Evolutionary conservation across 257 asterid species (phyloP).

Genomic region (Solanum neorickii): DNA sequence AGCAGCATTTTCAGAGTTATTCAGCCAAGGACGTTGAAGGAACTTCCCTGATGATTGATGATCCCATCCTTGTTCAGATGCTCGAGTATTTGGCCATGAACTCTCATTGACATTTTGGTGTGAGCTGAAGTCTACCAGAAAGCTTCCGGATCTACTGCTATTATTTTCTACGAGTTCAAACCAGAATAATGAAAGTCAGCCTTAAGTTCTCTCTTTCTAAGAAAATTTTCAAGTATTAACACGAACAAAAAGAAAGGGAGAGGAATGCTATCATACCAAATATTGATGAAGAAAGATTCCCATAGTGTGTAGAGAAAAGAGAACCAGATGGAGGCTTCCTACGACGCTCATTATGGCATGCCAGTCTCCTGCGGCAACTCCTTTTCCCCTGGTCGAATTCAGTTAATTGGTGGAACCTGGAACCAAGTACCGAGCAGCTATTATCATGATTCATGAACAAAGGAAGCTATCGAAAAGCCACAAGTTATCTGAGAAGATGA

Average conservation of each 20-base stretch:
- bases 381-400: constrained; percentile 92
- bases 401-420: constrained; percentile 77
- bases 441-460: background rate
- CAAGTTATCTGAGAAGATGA: background rate
- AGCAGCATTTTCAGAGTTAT: constrained; percentile 32
- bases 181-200: background rate
- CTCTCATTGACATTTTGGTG: constrained; percentile 28
- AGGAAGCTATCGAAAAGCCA: background rate
- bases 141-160: constrained; percentile 42
- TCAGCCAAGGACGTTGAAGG: constrained; percentile 44
- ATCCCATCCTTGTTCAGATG: constrained; percentile 26
- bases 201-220: background rate
- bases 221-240: background rate
- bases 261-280: constrained; percentile 36
- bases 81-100: constrained; percentile 27
- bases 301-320: constrained; percentile 44
- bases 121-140: constrained; percentile 58
- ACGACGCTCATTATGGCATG: constrained; percentile 89
- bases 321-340: constrained; percentile 71
- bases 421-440: background rate
- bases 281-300: constrained; percentile 36
- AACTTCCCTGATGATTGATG: constrained; percentile 31
- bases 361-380: constrained; percentile 93
- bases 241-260: background rate
- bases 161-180: constrained; percentile 35